A percentile compares a stretch with the other conserved stretches of the same genome.
Evolutionary conservation across 257 asterid genomes (phyloP).

Genomic region (Solanum commersonii): DNA sequence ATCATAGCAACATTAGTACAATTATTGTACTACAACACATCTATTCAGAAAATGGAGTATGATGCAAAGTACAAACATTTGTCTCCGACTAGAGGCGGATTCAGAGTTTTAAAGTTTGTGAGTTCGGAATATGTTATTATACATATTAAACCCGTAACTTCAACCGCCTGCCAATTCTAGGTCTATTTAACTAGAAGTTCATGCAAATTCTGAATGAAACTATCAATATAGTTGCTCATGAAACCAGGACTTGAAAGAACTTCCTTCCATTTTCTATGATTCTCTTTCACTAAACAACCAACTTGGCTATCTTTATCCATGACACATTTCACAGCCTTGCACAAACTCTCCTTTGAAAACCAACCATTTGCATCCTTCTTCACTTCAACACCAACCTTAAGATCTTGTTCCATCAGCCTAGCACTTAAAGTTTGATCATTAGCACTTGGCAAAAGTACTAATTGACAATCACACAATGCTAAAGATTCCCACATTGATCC

Average conservation of each 20-base stretch:
- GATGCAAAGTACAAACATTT: background rate
- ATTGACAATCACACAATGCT: constrained; percentile 1
- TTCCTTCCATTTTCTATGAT: constrained; percentile 20
- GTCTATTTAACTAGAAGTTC: background rate
- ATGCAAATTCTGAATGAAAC: constrained; percentile 11
- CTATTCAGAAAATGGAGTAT: background rate
- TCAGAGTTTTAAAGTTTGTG: background rate
- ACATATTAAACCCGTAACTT: background rate
- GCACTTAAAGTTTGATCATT: constrained; percentile 11
- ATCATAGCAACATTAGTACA: background rate
- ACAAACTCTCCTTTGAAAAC: constrained; percentile 26
- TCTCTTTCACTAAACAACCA: constrained; percentile 20
- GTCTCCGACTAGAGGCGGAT: background rate
- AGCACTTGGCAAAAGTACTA: constrained; percentile 5
- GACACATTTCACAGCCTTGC: constrained; percentile 12
- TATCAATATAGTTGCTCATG: constrained; percentile 12
- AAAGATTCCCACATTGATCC: constrained; percentile 17
- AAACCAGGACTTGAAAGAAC: background rate
- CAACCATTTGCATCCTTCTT: constrained; percentile 24
- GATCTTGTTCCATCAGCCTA: constrained; percentile 6
- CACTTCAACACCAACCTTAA: constrained; percentile 5
- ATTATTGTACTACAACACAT: background rate
- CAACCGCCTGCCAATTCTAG: background rate
- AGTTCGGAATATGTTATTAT: background rate
- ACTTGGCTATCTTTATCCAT: constrained; percentile 17